Conservation (phyloP, 2,329 filamentous ascomycete genomes). For the Penicillium sp. region DNA sequence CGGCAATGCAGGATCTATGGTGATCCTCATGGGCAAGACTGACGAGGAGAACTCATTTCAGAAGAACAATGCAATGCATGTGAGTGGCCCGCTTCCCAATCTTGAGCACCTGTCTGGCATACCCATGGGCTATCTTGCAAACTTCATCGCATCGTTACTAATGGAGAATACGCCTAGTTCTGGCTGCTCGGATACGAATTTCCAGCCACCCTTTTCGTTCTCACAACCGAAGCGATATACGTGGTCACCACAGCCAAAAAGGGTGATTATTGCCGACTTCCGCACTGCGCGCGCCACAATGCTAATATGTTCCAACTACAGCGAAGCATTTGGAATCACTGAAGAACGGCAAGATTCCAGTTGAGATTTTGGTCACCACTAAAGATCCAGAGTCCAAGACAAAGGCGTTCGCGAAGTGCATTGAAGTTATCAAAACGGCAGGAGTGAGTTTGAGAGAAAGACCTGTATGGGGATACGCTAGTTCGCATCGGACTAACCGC, state of each 20-base stretch:
- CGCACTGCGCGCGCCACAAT: background rate
- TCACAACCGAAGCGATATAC: slow-evolving; percentile 85
- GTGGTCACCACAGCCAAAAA: slow-evolving; percentile 97
- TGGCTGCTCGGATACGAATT: slow-evolving; percentile 99
- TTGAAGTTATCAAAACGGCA: slow-evolving; percentile 82
- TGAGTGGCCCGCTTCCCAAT: slow-evolving; percentile 50
- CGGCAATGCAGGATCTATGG: slow-evolving; percentile 79
- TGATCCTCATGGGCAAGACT: slow-evolving; percentile 92
- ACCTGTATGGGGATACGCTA: background rate
- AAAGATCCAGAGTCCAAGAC: slow-evolving; percentile 91
- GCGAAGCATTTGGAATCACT: slow-evolving; percentile 91
- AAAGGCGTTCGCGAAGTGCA: slow-evolving; percentile 81
- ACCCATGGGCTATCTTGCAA: background rate
- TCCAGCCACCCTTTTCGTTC: slow-evolving; percentile 88
- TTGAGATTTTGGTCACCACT: slow-evolving; percentile 87
- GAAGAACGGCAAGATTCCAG: slow-evolving; percentile 86
- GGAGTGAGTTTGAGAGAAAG: slow-evolving; percentile 63
- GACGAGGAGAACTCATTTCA: slow-evolving; percentile 84
- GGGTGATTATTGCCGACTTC: slow-evolving; percentile 56
- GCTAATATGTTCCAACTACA: slow-evolving; percentile 41
- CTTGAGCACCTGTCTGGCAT: background rate
- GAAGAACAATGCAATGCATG: slow-evolving; percentile 96
- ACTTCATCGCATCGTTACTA: slow-evolving; percentile 3
- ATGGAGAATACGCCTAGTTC: slow-evolving; percentile 63
- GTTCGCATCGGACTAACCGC: background rate